Conservation (phyloP, 2,329 filamentous ascomycete species). For the Alternaria longipes region DNA sequence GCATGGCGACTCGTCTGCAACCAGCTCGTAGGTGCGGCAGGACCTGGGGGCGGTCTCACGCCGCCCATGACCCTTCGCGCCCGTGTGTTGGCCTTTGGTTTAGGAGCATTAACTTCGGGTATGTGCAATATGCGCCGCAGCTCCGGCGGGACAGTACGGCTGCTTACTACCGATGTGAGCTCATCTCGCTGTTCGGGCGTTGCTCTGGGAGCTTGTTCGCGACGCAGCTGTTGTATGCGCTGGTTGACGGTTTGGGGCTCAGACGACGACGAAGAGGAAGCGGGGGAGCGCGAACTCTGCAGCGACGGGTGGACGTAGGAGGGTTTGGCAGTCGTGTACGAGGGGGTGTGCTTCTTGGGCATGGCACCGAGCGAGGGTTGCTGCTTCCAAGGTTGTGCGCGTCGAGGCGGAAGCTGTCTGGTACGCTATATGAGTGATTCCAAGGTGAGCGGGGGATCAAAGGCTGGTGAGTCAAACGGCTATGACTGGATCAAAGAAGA, state of each 20-base stretch:
- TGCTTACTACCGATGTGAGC: slow-evolving; percentile 54
- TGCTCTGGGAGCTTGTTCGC: slow-evolving; percentile 52
- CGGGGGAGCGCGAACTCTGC: slow-evolving; percentile 41
- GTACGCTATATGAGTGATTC: slow-evolving; percentile 12
- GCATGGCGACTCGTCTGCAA: slow-evolving; percentile 46
- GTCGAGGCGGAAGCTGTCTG: slow-evolving; percentile 4
- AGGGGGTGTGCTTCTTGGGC: slow-evolving; percentile 59
- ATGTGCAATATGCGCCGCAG: slow-evolving; percentile 57
- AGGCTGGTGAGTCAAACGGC: slow-evolving; percentile 19
- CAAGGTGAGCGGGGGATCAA: slow-evolving; percentile 16
- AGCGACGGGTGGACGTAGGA: slow-evolving; percentile 51
- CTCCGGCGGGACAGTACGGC: slow-evolving; percentile 56
- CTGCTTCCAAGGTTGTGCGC: neutral
- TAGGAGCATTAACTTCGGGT: slow-evolving; percentile 57
- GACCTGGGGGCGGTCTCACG: slow-evolving; percentile 52
- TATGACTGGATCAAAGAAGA: slow-evolving; percentile 10
- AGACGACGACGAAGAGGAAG: slow-evolving; percentile 32
- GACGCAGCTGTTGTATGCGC: slow-evolving; percentile 57
- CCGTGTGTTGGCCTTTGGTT: slow-evolving; percentile 53
- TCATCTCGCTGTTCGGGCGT: slow-evolving; percentile 55
- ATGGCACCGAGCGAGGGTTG: slow-evolving; percentile 39
- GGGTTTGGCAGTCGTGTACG: slow-evolving; percentile 54
- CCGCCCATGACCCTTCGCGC: slow-evolving; percentile 32
- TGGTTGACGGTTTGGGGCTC: slow-evolving; percentile 56
- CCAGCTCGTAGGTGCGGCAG: slow-evolving; percentile 59